Percentiles rank a stretch among this genome's conserved stretches.
phyloP scores from a whole-genome alignment of 345 rosid species.

The Salix arbutifolia region DNA sequence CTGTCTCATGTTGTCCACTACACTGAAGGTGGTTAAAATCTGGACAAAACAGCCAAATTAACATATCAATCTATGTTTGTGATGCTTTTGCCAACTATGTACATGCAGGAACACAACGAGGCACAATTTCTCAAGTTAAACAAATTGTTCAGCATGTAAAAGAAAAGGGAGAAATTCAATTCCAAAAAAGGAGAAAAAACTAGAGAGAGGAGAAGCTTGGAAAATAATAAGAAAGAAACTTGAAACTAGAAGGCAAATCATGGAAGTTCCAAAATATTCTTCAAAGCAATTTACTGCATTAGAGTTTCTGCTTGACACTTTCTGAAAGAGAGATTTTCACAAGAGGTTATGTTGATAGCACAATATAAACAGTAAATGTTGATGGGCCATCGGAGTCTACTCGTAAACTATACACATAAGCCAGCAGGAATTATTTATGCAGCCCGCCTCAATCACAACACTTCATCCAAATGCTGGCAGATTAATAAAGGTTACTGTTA shows the following conservation, averaged over 20 bases:
- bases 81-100: background rate
- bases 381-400: background rate
- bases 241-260: background rate
- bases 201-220: background rate
- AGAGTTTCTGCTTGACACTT: background rate
- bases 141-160: background rate
- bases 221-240: background rate
- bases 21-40: constrained; percentile 88
- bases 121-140: background rate
- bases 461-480: background rate
- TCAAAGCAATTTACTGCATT: background rate
- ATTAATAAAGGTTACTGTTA: background rate
- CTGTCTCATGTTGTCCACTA: constrained; percentile 86
- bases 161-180: background rate
- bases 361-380: background rate
- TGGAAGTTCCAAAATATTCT: background rate
- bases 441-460: background rate
- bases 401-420: background rate
- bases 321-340: background rate
- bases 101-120: background rate
- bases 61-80: background rate
- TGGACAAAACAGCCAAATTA: constrained; percentile 24
- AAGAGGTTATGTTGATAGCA: background rate
- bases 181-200: background rate
- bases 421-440: background rate